Percentiles rank a stretch among this genome's conserved stretches.
phyloP scores from a whole-genome alignment of 2,329 filamentous ascomycete genomes.

The Chrysosporium queenslandicum region DNA sequence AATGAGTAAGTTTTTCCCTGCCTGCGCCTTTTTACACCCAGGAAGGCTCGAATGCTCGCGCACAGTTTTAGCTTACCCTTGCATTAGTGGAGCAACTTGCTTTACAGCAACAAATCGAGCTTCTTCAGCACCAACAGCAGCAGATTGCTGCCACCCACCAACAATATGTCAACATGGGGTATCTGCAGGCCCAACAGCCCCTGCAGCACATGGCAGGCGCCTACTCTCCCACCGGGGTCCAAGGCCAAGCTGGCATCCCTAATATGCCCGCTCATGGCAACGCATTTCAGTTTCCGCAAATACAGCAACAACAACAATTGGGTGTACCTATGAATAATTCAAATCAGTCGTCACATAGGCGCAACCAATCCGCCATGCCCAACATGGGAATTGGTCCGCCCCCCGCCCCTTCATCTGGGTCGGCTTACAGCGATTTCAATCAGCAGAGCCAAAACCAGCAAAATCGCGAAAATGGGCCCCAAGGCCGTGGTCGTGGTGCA shows the following conservation, averaged over 20 bases:
- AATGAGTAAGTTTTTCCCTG: constrained; percentile 91
- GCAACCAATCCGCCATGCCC: constrained; percentile 93
- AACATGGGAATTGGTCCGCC: constrained; percentile 86
- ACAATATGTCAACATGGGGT: constrained; percentile 83
- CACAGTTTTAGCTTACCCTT: not conserved
- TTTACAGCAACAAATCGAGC: constrained; percentile 89
- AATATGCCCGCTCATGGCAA: constrained; percentile 60
- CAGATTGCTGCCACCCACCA: constrained; percentile 94
- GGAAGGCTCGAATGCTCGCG: not conserved
- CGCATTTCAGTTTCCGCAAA: constrained; percentile 83
- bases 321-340: constrained; percentile 59
- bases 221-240: constrained; percentile 59
- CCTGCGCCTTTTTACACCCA: not conserved
- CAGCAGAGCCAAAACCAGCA: constrained; percentile 35
- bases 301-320: constrained; percentile 43
- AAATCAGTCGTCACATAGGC: constrained; percentile 78
- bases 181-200: constrained; percentile 68
- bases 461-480: constrained; percentile 59
- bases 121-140: constrained; percentile 93
- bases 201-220: constrained; percentile 55
- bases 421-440: constrained; percentile 65
- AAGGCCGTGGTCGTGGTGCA: constrained; percentile 65
- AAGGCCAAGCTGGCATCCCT: constrained; percentile 57
- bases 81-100: constrained; percentile 80
- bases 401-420: constrained; percentile 79